Evolutionary conservation across 2,329 filamentous ascomycete species (phyloP).

Genomic region (Trichoderma koningii): DNA sequence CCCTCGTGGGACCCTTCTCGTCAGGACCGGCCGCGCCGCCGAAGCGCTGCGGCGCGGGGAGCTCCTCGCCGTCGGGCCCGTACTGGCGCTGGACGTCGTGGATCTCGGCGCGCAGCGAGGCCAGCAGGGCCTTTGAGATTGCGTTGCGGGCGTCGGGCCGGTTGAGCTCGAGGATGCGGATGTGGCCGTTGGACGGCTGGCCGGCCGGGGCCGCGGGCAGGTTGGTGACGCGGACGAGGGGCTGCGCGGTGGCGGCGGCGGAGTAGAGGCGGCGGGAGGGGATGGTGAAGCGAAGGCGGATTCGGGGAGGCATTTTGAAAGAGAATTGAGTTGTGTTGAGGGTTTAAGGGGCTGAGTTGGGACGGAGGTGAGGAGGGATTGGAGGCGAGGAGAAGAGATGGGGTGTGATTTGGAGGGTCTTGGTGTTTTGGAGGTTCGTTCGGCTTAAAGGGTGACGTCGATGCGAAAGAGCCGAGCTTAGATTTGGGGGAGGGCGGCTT

Average conservation of each 20-base stretch:
- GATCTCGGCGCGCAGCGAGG: constrained; percentile 70
- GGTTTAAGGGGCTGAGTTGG: not conserved
- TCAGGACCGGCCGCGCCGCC: constrained; percentile 49
- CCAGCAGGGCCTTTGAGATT: constrained; percentile 77
- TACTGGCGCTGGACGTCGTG: constrained; percentile 69
- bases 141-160: constrained; percentile 85
- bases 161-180: constrained; percentile 86
- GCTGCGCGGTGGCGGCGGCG: constrained; percentile 44
- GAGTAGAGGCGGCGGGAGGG: constrained; percentile 44
- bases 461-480: constrained; percentile 17
- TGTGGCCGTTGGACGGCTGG: constrained; percentile 63
- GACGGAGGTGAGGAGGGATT: not conserved
- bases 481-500: constrained; percentile 22
- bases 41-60: constrained; percentile 45
- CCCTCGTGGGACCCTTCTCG: constrained; percentile 66
- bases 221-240: constrained; percentile 69
- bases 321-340: not conserved
- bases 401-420: not conserved
- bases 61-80: constrained; percentile 56
- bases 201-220: constrained; percentile 61
- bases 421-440: not conserved
- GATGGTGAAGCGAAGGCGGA: constrained; percentile 31
- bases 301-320: constrained; percentile 40
- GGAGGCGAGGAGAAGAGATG: not conserved
- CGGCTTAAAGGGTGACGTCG: constrained; percentile 26